Percentiles rank a stretch among this genome's conserved stretches.
These are phyloP conservation scores for Moesziomyces globuligerus DNA, from an alignment of 1,284 basidiomycete genomes.

Conservation along the genomic window DNA sequence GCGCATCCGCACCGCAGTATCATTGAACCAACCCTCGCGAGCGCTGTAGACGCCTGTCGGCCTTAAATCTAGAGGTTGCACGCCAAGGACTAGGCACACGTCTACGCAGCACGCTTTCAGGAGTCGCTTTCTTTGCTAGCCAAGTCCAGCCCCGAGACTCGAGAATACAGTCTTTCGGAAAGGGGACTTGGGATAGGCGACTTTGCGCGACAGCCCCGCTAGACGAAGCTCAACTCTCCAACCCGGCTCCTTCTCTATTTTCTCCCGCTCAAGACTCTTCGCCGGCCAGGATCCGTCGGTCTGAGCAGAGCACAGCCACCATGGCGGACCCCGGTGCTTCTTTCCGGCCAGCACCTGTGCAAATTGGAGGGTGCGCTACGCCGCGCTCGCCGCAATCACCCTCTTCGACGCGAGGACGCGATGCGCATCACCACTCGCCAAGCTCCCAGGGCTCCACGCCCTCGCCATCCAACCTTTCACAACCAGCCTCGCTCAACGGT, in stretches of 20 bases:
- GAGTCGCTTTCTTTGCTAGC: no score
- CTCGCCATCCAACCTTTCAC: slow-evolving; percentile 25
- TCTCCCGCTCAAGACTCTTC: no score
- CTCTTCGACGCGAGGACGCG: neutral
- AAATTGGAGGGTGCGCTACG: neutral
- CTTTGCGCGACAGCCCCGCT: no score
- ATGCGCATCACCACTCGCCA: slow-evolving; percentile 1
- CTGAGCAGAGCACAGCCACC: neutral
- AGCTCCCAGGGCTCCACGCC: slow-evolving; percentile 33
- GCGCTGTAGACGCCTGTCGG: slow-evolving; percentile 13
- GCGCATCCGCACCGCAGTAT: no score
- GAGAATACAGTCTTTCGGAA: no score
- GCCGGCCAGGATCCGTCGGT: no score
- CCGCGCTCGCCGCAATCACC: slow-evolving; percentile 5
- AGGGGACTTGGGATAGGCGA: no score
- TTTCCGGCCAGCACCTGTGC: slow-evolving; percentile 9
- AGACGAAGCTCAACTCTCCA: no score
- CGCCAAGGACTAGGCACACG: slow-evolving; percentile 19
- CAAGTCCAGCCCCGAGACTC: no score
- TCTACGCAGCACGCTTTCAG: slow-evolving; percentile 9
- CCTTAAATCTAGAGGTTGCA: slow-evolving; percentile 33
- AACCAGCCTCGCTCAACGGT: slow-evolving; percentile 35
- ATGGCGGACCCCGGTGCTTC: slow-evolving; percentile 16
- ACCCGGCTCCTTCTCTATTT: no score
- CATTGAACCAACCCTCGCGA: no score